phyloP scores from a whole-genome alignment of 805 yeast genomes.

The Torulaspora franciscae region DNA sequence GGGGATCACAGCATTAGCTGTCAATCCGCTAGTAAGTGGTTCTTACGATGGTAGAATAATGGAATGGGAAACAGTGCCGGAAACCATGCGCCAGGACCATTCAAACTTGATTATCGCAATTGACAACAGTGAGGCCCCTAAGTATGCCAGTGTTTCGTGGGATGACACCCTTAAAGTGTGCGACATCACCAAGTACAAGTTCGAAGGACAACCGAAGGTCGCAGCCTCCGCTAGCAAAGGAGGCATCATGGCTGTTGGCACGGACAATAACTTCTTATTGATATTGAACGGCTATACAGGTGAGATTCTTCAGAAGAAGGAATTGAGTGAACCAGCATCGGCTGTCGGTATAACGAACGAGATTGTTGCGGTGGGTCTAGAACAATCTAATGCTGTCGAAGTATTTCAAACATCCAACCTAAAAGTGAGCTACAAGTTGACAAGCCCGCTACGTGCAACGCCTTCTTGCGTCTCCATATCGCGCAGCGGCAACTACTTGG shows the following conservation, averaged over 20 bases:
- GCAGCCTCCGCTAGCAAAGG: conserved; percentile 38
- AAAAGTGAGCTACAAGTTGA: conserved; percentile 35
- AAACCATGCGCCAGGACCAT: conserved; percentile 44
- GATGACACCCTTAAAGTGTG: conserved; percentile 63
- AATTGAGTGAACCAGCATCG: conserved; percentile 40
- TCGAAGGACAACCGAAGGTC: conserved; percentile 48
- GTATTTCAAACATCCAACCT: conserved; percentile 39
- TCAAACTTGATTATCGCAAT: conserved; percentile 61
- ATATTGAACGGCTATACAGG: conserved; percentile 36
- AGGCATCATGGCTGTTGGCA: conserved; percentile 41
- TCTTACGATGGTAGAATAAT: conserved; percentile 75
- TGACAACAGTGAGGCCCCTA: conserved; percentile 29
- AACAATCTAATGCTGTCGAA: conserved; percentile 38
- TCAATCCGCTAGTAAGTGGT: conserved; percentile 48
- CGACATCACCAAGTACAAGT: conserved; percentile 23
- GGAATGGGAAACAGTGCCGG: conserved; percentile 48
- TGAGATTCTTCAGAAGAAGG: conserved; percentile 25
- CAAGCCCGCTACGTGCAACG: conserved; percentile 48
- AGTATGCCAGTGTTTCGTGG: conserved; percentile 71
- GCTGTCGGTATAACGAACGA: conserved; percentile 44
- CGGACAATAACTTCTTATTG: conserved; percentile 41
- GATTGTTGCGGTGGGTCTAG: conserved; percentile 48
- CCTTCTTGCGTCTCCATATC: conserved; percentile 65
- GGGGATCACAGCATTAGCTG: conserved; percentile 59
- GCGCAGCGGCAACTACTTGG: conserved; percentile 61